Evolutionary conservation across 176 grass and related monocot species (phyloP).

Genomic region (Avena sativa): DNA sequence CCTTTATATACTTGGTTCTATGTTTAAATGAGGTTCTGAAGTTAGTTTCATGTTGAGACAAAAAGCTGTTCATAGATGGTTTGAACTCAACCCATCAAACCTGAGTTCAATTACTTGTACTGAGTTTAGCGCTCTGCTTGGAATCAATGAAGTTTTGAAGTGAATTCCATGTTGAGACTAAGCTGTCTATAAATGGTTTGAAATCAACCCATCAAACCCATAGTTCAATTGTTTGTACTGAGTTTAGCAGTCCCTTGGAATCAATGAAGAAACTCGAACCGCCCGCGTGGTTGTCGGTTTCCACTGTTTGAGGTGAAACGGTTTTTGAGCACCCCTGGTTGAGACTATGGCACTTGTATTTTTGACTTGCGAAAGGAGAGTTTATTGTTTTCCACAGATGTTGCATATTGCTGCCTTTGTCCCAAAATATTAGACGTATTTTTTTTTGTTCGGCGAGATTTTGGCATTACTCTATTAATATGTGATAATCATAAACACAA

Average conservation of each 20-base stretch:
- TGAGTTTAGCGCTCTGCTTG: too few relatives aligned
- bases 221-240: neutral
- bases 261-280: neutral
- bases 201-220: neutral
- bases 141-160: neutral
- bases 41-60: neutral
- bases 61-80: neutral
- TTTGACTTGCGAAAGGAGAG: neutral
- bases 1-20: neutral
- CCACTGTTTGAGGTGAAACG: neutral
- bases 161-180: neutral
- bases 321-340: neutral
- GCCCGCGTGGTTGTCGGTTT: neutral
- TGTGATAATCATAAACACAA: too few relatives aligned
- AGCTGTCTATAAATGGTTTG: too few relatives aligned
- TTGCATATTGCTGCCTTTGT: neutral
- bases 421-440: too few relatives aligned
- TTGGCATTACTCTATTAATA: too few relatives aligned
- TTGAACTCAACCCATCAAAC: neutral
- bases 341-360: neutral
- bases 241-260: neutral
- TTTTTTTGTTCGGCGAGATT: too few relatives aligned
- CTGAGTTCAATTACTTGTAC: too few relatives aligned
- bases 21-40: conserved; percentile 15
- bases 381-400: neutral